These are phyloP conservation scores for Coccomyxa sp. DNA, from an alignment of 139 green algal species.

Conservation along the genomic window DNA sequence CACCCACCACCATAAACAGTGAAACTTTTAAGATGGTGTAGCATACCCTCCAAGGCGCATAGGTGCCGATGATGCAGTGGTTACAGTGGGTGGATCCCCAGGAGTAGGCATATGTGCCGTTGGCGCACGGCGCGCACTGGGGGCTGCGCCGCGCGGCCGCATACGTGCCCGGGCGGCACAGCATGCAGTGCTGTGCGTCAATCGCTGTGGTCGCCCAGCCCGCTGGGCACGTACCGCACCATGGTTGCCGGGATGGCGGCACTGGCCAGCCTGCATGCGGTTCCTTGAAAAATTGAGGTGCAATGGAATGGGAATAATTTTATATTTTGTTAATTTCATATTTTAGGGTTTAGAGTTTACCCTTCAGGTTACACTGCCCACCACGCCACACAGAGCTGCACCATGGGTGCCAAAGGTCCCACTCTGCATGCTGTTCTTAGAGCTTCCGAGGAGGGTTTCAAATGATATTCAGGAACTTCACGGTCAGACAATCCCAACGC, in stretches of 20 bases:
- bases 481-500: too few relatives aligned
- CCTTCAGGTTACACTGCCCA: too few relatives aligned
- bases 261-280: slow-evolving; percentile 31
- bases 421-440: too few relatives aligned
- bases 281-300: background rate
- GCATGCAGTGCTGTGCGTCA: slow-evolving; percentile 30
- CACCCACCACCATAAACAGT: too few relatives aligned
- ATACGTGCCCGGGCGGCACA: slow-evolving; percentile 41
- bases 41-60: slow-evolving; percentile 5
- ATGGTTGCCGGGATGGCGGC: slow-evolving; percentile 18
- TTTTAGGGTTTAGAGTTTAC: too few relatives aligned
- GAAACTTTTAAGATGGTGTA: background rate
- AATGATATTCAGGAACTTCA: too few relatives aligned
- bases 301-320: background rate
- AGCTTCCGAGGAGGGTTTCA: too few relatives aligned
- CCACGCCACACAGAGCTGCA: too few relatives aligned
- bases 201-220: slow-evolving; percentile 32
- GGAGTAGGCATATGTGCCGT: slow-evolving; percentile 36
- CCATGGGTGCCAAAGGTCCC: too few relatives aligned
- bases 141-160: slow-evolving; percentile 10
- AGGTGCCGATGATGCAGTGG: slow-evolving; percentile 48
- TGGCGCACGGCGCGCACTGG: slow-evolving; percentile 28
- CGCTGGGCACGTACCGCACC: slow-evolving; percentile 34
- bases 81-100: slow-evolving; percentile 48
- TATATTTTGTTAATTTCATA: too few relatives aligned